A percentile compares a stretch with the other conserved stretches of the same genome.
Conservation (phyloP, 495 filamentous ascomycete genomes). For the Podospora appendiculata region DNA sequence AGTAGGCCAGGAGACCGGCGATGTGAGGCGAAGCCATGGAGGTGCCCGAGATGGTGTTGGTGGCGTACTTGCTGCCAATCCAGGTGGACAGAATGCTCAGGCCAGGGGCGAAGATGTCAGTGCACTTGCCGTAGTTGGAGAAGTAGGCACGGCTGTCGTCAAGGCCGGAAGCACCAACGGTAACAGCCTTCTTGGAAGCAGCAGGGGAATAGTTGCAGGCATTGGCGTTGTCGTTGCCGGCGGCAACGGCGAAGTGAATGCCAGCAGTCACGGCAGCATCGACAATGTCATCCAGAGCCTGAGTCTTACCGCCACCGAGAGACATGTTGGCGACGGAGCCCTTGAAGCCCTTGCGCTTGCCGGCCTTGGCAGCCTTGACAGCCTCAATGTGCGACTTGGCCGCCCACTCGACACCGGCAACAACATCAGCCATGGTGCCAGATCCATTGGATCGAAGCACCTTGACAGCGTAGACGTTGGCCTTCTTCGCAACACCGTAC, state of each 20-base stretch:
- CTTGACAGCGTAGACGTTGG: conserved; percentile 93
- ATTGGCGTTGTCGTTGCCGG: conserved; percentile 96
- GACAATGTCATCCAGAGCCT: conserved; percentile 81
- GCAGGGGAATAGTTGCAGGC: conserved; percentile 99
- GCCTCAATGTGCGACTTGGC: conserved; percentile 69
- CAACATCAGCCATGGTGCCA: conserved; percentile 96
- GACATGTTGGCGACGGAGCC: conserved; percentile 99
- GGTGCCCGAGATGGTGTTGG: conserved; percentile 98
- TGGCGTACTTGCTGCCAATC: conserved; percentile 88
- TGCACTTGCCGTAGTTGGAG: conserved; percentile 99
- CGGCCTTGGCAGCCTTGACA: conserved; percentile 65
- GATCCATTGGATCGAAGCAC: conserved; percentile 96
- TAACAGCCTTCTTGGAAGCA: conserved; percentile 84
- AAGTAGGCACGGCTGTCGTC: conserved; percentile 98
- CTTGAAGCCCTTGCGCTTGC: conserved; percentile 92
- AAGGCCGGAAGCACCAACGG: conserved; percentile 90
- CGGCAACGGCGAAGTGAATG: conserved; percentile 95
- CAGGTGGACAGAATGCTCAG: conserved; percentile 96
- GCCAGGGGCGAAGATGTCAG: conserved; percentile 97
- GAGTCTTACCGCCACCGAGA: conserved; percentile 92
- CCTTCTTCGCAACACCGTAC: conserved; percentile 99
- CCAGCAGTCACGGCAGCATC: conserved; percentile 87
- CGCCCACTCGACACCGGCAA: conserved; percentile 96
- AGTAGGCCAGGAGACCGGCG: conserved; percentile 92
- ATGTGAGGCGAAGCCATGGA: conserved; percentile 99